Evolutionary conservation across 1,284 basidiomycete species (phyloP).

Genomic region (Irpex rosettiformis): DNA sequence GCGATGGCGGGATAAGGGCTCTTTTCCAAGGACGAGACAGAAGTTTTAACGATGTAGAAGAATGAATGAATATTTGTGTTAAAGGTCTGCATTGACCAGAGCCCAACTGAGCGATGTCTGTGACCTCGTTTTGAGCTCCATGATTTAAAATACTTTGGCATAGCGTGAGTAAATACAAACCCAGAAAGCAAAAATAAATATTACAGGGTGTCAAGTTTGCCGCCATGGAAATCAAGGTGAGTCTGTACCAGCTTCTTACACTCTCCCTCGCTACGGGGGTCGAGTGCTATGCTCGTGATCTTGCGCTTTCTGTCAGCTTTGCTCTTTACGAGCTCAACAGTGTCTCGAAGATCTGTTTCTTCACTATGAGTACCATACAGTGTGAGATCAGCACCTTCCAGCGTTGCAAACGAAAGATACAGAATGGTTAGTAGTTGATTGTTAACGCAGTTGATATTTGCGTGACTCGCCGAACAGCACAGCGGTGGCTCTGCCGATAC

Average conservation of each 20-base stretch:
- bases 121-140: slow-evolving; percentile 47
- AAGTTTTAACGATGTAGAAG: slow-evolving; percentile 51
- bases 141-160: slow-evolving; percentile 46
- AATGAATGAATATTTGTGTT: slow-evolving; percentile 46
- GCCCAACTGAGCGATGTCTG: slow-evolving; percentile 39
- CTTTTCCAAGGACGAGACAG: slow-evolving; percentile 39
- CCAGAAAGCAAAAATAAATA: slow-evolving; percentile 9
- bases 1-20: slow-evolving; percentile 39
- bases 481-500: slow-evolving; percentile 40
- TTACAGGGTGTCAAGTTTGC: slow-evolving; percentile 42
- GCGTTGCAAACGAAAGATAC: slow-evolving; percentile 28
- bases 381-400: slow-evolving; percentile 57
- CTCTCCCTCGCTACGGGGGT: slow-evolving; percentile 41
- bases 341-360: slow-evolving; percentile 41
- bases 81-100: slow-evolving; percentile 53
- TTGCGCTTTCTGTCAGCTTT: slow-evolving; percentile 39
- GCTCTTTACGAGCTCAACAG: slow-evolving; percentile 35
- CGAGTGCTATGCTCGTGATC: slow-evolving; percentile 37
- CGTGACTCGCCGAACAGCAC: slow-evolving; percentile 33
- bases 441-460: too few species aligned
- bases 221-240: slow-evolving; percentile 36
- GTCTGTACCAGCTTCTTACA: slow-evolving; percentile 41
- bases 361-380: slow-evolving; percentile 48
- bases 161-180: not conserved
- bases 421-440: too few species aligned